Evolutionary conservation across 2,329 filamentous ascomycete species (phyloP).

Genomic region (Ophiostoma sp.): DNA sequence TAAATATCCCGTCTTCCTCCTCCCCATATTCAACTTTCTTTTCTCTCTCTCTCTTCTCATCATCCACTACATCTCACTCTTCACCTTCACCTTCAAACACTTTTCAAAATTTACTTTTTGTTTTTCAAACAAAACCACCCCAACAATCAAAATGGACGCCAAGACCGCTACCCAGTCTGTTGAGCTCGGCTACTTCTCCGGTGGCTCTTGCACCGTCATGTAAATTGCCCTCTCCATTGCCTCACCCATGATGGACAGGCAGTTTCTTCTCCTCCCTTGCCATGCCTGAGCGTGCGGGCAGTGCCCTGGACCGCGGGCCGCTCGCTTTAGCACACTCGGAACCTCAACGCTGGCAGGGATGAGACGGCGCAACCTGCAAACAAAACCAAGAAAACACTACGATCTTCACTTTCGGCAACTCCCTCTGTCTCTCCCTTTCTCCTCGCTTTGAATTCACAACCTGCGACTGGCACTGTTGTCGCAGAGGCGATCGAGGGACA

Average conservation of each 20-base stretch:
- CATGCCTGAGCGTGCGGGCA: neutral
- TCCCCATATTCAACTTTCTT: slow-evolving; percentile 14
- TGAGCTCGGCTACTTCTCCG: slow-evolving; percentile 29
- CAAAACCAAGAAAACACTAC: neutral
- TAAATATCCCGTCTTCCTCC: slow-evolving; percentile 23
- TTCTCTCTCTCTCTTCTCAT: slow-evolving; percentile 20
- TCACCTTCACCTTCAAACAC: slow-evolving; percentile 2
- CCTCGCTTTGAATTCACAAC: neutral
- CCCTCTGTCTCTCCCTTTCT: neutral
- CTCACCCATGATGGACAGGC: neutral
- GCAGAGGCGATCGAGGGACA: neutral
- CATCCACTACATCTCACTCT: slow-evolving; percentile 23
- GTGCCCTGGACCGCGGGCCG: neutral
- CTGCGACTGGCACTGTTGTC: neutral
- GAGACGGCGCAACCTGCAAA: neutral
- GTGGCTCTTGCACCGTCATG: slow-evolving; percentile 34
- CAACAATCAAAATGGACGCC: slow-evolving; percentile 24
- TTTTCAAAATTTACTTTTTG: slow-evolving; percentile 14
- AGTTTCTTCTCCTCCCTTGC: neutral
- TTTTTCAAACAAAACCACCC: slow-evolving; percentile 13
- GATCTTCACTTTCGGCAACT: slow-evolving; percentile 2
- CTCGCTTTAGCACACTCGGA: no score
- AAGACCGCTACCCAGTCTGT: slow-evolving; percentile 25
- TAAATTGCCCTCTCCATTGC: slow-evolving; percentile 28
- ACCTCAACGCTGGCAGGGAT: neutral